Conservation (phyloP, 495 filamentous ascomycete genomes). For the Penicillium fimorum region DNA sequence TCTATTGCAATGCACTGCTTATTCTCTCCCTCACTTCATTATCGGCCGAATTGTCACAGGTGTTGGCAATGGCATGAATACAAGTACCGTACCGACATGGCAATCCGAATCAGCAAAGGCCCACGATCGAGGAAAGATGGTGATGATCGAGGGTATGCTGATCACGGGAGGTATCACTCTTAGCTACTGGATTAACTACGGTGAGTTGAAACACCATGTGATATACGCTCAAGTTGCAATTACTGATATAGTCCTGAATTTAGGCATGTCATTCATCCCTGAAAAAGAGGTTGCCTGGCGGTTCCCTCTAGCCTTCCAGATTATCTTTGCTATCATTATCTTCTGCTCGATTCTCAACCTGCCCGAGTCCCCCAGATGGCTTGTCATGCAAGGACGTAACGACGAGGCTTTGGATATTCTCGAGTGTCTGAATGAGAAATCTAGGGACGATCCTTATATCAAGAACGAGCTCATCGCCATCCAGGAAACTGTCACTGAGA, state of each 20-base stretch:
- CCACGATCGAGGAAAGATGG: constrained; percentile 68
- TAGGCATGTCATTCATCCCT: constrained; percentile 57
- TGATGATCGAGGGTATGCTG: constrained; percentile 71
- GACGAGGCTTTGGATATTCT: constrained; percentile 64
- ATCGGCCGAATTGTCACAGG: constrained; percentile 66
- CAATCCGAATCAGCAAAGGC: constrained; percentile 70
- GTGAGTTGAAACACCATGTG: constrained; percentile 15
- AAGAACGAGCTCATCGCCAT: constrained; percentile 53
- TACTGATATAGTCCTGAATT: neutral
- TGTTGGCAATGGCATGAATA: constrained; percentile 63
- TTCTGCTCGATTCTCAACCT: constrained; percentile 56
- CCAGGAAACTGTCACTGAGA: constrained; percentile 66
- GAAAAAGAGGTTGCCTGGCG: constrained; percentile 61
- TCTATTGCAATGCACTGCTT: constrained; percentile 60
- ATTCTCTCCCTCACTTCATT: constrained; percentile 60
- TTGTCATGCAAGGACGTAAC: constrained; percentile 62
- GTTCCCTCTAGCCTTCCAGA: constrained; percentile 71
- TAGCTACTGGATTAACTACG: constrained; percentile 73
- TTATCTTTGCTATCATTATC: constrained; percentile 61
- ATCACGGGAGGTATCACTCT: constrained; percentile 67
- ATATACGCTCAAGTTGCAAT: neutral
- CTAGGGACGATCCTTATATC: constrained; percentile 50
- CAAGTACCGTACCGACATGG: constrained; percentile 46
- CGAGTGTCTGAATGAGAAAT: constrained; percentile 43
- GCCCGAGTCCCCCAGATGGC: constrained; percentile 72